Evolutionary conservation across 1,139 yeast genomes (phyloP).

Genomic region (Saccharomycopsis phalli): DNA sequence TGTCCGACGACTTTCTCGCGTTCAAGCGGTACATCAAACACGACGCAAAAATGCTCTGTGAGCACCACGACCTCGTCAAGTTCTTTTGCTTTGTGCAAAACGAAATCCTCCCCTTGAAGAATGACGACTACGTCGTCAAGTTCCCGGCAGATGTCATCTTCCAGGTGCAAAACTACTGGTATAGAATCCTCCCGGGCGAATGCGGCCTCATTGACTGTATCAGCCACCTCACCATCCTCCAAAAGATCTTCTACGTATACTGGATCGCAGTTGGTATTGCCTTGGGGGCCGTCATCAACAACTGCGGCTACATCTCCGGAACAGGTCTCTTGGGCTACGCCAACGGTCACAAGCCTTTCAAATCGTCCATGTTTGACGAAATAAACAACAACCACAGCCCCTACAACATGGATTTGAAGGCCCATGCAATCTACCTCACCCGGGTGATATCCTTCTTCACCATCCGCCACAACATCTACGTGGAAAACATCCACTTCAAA

Average conservation of each 20-base stretch:
- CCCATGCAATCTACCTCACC: conserved; percentile 6
- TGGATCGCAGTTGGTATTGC: conserved; percentile 7
- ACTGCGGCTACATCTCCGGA: conserved; percentile 10
- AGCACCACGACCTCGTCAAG: conserved; percentile 1
- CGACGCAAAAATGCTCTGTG: neutral
- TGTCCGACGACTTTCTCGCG: conserved; percentile 2
- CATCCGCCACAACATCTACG: conserved; percentile 11
- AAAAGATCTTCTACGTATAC: conserved; percentile 11
- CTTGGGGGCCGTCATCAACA: conserved; percentile 5
- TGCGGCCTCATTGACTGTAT: neutral
- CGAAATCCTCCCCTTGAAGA: conserved; percentile 12
- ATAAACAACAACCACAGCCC: neutral
- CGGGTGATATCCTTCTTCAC: conserved; percentile 13
- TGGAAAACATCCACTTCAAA: conserved; percentile 14
- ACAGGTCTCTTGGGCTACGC: conserved; percentile 15
- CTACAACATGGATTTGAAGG: conserved; percentile 2
- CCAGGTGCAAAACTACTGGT: conserved; percentile 15
- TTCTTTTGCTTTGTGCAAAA: conserved; percentile 6
- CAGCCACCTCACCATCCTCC: conserved; percentile 1
- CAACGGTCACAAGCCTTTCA: conserved; percentile 4
- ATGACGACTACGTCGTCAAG: conserved; percentile 3
- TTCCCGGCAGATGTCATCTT: conserved; percentile 14
- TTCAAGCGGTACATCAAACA: conserved; percentile 6
- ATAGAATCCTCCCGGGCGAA: conserved; percentile 10
- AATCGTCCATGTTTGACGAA: conserved; percentile 3